A percentile compares a stretch with the other conserved stretches of the same genome.
Conservation (phyloP, 805 yeast species). For the Barnettozyma californica region DNA sequence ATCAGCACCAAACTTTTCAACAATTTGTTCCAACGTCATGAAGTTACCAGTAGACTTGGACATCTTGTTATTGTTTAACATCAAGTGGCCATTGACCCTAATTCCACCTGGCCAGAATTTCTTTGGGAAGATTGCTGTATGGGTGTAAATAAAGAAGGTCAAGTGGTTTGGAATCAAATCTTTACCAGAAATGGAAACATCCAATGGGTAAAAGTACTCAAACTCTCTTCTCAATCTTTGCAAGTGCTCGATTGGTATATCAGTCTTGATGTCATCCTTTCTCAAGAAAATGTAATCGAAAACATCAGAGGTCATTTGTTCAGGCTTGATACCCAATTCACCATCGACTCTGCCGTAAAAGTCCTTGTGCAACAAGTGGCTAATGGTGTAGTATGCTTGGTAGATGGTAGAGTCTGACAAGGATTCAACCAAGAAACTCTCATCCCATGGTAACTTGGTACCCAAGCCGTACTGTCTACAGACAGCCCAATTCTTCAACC, state of each 20-base stretch:
- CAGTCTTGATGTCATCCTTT: conserved; percentile 47
- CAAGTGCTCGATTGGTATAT: conserved; percentile 63
- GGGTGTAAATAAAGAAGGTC: conserved; percentile 90
- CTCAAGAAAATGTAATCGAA: conserved; percentile 86
- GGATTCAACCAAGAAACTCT: conserved; percentile 86
- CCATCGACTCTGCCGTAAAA: conserved; percentile 77
- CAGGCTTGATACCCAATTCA: conserved; percentile 66
- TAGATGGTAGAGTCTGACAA: conserved; percentile 93
- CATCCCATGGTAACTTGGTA: conserved; percentile 95
- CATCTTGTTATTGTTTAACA: conserved; percentile 96
- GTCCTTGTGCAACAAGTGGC: conserved; percentile 82
- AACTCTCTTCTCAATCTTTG: conserved; percentile 83
- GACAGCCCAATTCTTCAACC: conserved; percentile 98
- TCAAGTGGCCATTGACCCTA: conserved; percentile 91
- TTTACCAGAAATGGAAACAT: conserved; percentile 88
- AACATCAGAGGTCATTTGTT: conserved; percentile 87
- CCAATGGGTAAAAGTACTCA: conserved; percentile 95
- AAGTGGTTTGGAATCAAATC: conserved; percentile 96
- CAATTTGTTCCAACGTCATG: conserved; percentile 80
- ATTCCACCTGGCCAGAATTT: conserved; percentile 91
- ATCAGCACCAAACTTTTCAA: conserved; percentile 92
- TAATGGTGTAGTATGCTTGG: conserved; percentile 90
- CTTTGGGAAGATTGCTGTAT: conserved; percentile 89
- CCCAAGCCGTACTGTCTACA: conserved; percentile 96
- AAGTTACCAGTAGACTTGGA: conserved; percentile 97